Evolutionary conservation across 1,284 basidiomycete genomes (phyloP), one percentile per base, ranked within the genome.

Genomic region (Cystobasidium slooffiae): DNA sequence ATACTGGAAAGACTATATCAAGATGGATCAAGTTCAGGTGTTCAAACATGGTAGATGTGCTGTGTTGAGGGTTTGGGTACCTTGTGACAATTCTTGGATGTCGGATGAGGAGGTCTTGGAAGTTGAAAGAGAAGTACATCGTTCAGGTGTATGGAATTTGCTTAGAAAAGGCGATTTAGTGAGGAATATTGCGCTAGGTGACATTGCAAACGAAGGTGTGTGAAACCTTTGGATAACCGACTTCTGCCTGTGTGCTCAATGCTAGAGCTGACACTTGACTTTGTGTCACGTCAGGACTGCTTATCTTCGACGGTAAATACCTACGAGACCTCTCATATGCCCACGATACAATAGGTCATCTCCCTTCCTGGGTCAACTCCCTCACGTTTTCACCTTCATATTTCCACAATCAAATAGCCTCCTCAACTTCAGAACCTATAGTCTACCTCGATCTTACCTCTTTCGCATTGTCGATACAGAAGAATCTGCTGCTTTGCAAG

Each of bases 21-120:
- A 41, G 22, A 63, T 39, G 44, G n/a, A 44, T 22, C 51, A 39
- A 37, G 47, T 47, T 24, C 76, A 75, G 2, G 73, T 79, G 4
- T 77, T 78, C 69, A 81, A 80, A 75, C 72, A 78, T 0, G 83
- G 82, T 0, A 77, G 83, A 37, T 83, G 82, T 3, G 80, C 82
- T 1, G 64, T 77, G n/a, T 80, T 83, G 68, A 79, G 81, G 3
- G 81, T 81, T 5, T 84, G 84, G 84, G 82, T 84, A n/a, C 78
- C 75, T 56, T 75, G 74, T 18, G 39, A 18, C 14, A 63, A 53
- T 31, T 67, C 62, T 31, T 81, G 79, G 79, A 80, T 81, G 80
- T 68, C 67, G 1, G 79, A 80, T 53, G 37, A 65, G 12, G 81
- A 81, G 59, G 61, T 81, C 2, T 75, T 80, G 31, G 80, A 81